Percentiles rank a stretch among this genome's conserved stretches.
These are phyloP conservation scores for Cladophialophora exuberans DNA, from an alignment of 2,329 filamentous ascomycete species.

Conservation along the genomic window DNA sequence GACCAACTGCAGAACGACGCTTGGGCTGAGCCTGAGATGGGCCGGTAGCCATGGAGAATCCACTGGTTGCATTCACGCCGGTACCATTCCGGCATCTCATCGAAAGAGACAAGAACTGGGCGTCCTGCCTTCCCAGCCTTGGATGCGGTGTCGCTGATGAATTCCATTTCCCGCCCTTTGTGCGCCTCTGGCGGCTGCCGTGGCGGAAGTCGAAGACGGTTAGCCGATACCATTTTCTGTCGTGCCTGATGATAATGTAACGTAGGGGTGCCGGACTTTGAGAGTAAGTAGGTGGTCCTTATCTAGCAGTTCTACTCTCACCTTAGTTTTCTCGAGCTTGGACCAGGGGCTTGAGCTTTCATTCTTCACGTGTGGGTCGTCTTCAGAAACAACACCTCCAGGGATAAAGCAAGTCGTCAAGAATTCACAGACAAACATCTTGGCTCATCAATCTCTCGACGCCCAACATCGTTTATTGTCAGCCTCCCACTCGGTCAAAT, in stretches of 20 bases:
- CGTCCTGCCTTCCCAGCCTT: conserved; percentile 22
- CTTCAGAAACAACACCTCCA: too few species aligned
- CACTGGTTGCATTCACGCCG: conserved; percentile 28
- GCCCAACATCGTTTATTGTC: too few species aligned
- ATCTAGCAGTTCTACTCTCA: too few species aligned
- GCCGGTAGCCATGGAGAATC: conserved; percentile 37
- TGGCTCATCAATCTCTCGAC: too few species aligned
- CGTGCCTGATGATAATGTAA: conserved; percentile 13
- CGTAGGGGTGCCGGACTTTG: background rate
- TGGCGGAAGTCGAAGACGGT: conserved; percentile 8
- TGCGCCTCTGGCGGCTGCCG: conserved; percentile 7
- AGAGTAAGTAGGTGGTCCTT: conserved; percentile 10
- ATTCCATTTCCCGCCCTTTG: background rate
- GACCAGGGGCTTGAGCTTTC: too few species aligned
- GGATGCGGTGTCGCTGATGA: conserved; percentile 10
- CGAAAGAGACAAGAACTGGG: conserved; percentile 25
- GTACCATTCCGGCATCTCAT: conserved; percentile 13
- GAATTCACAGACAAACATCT: too few species aligned
- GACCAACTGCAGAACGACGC: conserved; percentile 29
- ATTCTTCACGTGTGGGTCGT: too few species aligned
- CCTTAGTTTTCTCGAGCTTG: too few species aligned
- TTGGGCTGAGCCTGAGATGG: conserved; percentile 32
- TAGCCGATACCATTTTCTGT: conserved; percentile 14
- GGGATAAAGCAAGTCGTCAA: too few species aligned
- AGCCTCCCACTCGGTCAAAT: too few species aligned